Evolutionary conservation across 2,329 filamentous ascomycete genomes (phyloP), one percentile per base, ranked within the genome.

Genomic region (Plenodomus biglobosus): DNA sequence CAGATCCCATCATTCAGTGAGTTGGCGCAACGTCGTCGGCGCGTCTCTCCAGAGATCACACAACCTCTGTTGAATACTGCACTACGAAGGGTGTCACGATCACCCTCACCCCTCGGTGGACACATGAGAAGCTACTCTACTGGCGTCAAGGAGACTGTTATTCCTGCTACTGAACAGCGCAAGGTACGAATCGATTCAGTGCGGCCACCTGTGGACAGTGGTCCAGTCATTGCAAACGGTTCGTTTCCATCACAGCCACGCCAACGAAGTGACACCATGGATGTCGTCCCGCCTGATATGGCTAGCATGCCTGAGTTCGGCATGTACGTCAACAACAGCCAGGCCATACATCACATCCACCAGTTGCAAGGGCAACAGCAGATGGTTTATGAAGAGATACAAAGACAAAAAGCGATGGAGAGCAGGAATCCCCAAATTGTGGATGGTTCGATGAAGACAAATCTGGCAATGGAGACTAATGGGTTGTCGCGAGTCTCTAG

Each of bases 101-200:
- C 77, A 16, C 76, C 77, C 16, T 79, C 77, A 3, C 76, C 77
- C 1, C 65, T 78, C 22, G 71, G 72, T 3, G 69, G 69, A 4
- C 73, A 76, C 44, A 54, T 72, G 40, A 66, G 75, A 38, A 75
- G 69, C 38, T 73, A 74, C 35, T 73, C 73, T 4, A 71, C 61
- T 7, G 61, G 59, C 22, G 49, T 64, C 3, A 36, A 58, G 16
- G 53, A 56, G 10, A 58, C 55, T 35, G 38, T 39, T 22, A 39
- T 50, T 10, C 36, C 51, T 8, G 40, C 32, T 8, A 45, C 48
- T 13, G 58, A 64, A 24, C 50, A 58, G 30, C 61, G 61, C 21
- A 69, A 63, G 41, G 62, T 61, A 38, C 62, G 62, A 7, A 55
- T 62, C 6, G 66, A 70, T 39, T 64, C 59, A 15, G 55, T 57